A percentile compares a stretch with the other conserved stretches of the same genome.
phyloP scores from a whole-genome alignment of 2,329 filamentous ascomycete species.

The Eutypella sp. region DNA sequence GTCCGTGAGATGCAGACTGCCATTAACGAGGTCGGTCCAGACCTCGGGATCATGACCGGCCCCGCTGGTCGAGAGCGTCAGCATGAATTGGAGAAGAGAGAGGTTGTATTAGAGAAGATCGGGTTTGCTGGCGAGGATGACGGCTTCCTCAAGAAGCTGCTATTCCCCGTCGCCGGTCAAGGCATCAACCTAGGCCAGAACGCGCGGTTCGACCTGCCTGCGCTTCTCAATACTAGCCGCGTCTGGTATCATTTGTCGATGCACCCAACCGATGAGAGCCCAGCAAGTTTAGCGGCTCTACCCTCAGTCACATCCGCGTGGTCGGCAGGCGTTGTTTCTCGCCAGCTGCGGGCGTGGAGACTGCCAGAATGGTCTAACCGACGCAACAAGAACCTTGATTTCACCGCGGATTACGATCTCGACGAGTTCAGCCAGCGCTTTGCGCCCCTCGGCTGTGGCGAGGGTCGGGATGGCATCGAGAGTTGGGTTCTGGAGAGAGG shows the following conservation, averaged over 20 bases:
- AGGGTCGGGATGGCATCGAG: slow-evolving; percentile 88
- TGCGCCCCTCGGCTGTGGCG: slow-evolving; percentile 74
- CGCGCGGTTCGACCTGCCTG: slow-evolving; percentile 73
- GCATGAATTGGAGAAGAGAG: slow-evolving; percentile 73
- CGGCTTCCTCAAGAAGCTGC: slow-evolving; percentile 73
- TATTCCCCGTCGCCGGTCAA: slow-evolving; percentile 73
- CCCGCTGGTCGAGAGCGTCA: slow-evolving; percentile 67
- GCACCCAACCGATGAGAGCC: slow-evolving; percentile 84
- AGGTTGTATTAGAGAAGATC: slow-evolving; percentile 80
- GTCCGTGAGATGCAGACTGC: slow-evolving; percentile 83
- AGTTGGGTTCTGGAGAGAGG: slow-evolving; percentile 91
- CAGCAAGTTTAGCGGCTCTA: slow-evolving; percentile 67
- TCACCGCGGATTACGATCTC: slow-evolving; percentile 92
- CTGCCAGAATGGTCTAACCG: slow-evolving; percentile 96
- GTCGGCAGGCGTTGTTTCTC: slow-evolving; percentile 89
- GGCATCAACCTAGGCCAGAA: slow-evolving; percentile 76
- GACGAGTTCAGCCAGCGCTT: slow-evolving; percentile 90
- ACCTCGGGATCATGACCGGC: slow-evolving; percentile 70
- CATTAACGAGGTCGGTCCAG: slow-evolving; percentile 68
- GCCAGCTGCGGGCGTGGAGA: slow-evolving; percentile 88
- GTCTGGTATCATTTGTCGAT: slow-evolving; percentile 93
- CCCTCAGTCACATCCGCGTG: slow-evolving; percentile 74
- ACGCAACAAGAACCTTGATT: slow-evolving; percentile 84
- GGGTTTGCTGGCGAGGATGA: slow-evolving; percentile 76
- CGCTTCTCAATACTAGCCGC: slow-evolving; percentile 74